A percentile compares a stretch with the other conserved stretches of the same genome.
Conservation (phyloP, 2,329 filamentous ascomycete genomes). For the Beauveria varroae region DNA sequence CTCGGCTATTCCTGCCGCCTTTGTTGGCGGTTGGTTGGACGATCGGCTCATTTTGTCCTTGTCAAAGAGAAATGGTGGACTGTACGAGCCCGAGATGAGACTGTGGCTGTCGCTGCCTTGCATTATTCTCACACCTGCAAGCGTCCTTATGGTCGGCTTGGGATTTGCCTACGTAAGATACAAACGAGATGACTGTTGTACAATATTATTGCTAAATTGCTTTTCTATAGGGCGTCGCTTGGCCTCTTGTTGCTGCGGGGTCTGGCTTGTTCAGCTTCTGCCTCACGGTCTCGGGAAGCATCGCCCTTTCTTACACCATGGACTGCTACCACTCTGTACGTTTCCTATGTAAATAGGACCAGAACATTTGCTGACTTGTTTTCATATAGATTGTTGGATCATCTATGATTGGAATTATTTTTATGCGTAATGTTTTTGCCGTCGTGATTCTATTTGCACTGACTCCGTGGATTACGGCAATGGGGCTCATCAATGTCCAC, state of each 20-base stretch:
- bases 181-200: not conserved
- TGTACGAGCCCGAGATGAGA: conserved; percentile 37
- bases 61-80: conserved; percentile 28
- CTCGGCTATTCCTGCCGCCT: conserved; percentile 26
- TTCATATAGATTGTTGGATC: conserved; percentile 12
- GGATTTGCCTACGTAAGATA: conserved; percentile 3
- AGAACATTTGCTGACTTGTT: not conserved
- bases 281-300: not conserved
- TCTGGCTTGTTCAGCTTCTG: conserved; percentile 6
- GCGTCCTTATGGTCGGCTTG: conserved; percentile 3
- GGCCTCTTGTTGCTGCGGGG: conserved; percentile 5
- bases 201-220: not conserved
- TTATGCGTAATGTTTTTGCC: conserved; percentile 24
- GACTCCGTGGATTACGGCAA: conserved; percentile 22
- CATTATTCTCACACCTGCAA: not conserved
- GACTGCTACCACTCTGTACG: conserved; percentile 9
- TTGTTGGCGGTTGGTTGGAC: conserved; percentile 25
- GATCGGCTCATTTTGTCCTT: conserved; percentile 29
- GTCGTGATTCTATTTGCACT: conserved; percentile 23
- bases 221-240: not conserved
- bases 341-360: not conserved
- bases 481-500: conserved; percentile 25
- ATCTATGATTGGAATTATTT: conserved; percentile 25
- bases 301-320: conserved; percentile 11
- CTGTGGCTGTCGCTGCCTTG: conserved; percentile 23